A percentile compares a stretch with the other conserved stretches of the same genome.
These are phyloP conservation scores for Aspergillus thermomutatus DNA, from an alignment of 2,329 filamentous ascomycete genomes.

Conservation along the genomic window DNA sequence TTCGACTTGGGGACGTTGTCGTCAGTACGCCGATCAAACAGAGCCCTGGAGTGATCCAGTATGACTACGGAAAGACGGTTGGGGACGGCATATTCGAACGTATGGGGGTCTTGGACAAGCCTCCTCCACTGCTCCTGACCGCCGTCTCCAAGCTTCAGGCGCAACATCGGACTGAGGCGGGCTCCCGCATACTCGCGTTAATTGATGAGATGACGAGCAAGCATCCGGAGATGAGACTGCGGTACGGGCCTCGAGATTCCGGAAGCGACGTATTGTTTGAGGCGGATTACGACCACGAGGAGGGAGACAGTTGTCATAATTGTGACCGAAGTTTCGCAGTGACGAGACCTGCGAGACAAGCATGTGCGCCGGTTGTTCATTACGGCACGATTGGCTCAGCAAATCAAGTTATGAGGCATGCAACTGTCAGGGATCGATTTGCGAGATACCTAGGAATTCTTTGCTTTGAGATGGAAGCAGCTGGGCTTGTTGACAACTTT, in stretches of 20 bases:
- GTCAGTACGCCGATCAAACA: conserved; percentile 19
- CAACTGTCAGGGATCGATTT: not conserved
- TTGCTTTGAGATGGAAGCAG: conserved; percentile 4
- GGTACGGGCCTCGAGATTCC: too few relatives aligned
- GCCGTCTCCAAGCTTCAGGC: conserved; percentile 6
- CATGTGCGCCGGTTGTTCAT: not conserved
- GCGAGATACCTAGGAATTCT: not conserved
- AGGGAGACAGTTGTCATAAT: too few relatives aligned
- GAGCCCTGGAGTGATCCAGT: conserved; percentile 26
- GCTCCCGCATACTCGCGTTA: too few relatives aligned
- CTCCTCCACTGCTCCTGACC: conserved; percentile 12
- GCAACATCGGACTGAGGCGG: not conserved
- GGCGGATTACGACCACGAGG: too few relatives aligned
- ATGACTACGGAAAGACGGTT: conserved; percentile 24
- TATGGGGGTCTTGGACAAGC: conserved; percentile 17
- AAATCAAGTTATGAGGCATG: not conserved
- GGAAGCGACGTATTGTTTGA: too few relatives aligned
- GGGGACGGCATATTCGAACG: conserved; percentile 14
- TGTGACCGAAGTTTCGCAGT: too few relatives aligned
- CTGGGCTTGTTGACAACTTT: not conserved
- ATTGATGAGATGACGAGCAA: too few relatives aligned
- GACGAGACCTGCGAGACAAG: too few relatives aligned
- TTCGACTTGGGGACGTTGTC: conserved; percentile 30
- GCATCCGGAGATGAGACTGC: too few relatives aligned
- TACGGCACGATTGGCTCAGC: conserved; percentile 3